These are phyloP conservation scores for Fusarium fujikuroi DNA, from an alignment of 2,329 filamentous ascomycete species.

Conservation along the genomic window DNA sequence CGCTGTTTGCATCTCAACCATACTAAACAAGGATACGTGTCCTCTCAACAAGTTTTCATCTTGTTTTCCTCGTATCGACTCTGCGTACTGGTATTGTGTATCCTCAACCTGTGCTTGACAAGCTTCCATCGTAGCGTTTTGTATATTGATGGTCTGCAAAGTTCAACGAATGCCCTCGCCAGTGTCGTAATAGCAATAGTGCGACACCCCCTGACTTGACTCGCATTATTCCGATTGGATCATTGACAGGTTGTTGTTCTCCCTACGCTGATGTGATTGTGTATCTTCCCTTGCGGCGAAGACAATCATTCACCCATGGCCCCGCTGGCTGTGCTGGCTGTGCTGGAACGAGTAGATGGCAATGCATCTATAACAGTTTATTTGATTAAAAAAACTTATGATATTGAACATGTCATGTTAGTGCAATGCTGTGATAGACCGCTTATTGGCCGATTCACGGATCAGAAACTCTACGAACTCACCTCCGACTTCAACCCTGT, in stretches of 20 bases:
- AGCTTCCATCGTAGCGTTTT: not conserved
- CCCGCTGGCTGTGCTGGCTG: not conserved
- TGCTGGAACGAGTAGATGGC: not conserved
- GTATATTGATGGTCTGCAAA: not conserved
- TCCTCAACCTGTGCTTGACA: not conserved
- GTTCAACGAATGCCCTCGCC: not conserved
- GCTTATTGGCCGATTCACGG: not conserved
- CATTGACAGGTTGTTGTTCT: not conserved
- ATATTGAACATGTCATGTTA: not conserved
- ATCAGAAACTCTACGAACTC: not conserved
- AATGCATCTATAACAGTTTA: not conserved
- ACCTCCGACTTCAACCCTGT: not conserved
- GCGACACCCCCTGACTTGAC: not conserved
- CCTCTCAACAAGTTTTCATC: not conserved
- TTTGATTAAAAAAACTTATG: not conserved
- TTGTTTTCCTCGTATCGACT: not conserved
- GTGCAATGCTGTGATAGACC: not conserved
- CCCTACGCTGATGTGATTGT: conserved; percentile 12
- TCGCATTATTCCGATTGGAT: conserved; percentile 13
- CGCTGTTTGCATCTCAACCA: not conserved
- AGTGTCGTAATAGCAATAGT: not conserved
- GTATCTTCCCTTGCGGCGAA: conserved; percentile 6
- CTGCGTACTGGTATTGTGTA: not conserved
- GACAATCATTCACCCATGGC: not conserved
- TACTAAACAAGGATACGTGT: not conserved